Conservation (phyloP, 2,329 filamentous ascomycete species). For the Aspergillus viridinutans region DNA sequence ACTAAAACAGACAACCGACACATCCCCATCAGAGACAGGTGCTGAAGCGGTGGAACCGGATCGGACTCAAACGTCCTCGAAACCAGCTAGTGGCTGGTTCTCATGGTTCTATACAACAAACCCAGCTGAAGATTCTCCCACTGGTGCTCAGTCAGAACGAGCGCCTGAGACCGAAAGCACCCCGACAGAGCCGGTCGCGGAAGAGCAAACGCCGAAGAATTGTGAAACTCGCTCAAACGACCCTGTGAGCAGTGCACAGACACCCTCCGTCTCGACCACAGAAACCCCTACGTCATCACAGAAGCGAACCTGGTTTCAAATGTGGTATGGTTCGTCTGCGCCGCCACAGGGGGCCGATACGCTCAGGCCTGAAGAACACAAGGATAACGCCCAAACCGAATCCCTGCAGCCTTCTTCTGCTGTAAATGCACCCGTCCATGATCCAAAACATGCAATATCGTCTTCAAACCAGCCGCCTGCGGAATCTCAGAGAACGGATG, state of each 20-base stretch:
- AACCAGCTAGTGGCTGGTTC: constrained; percentile 31
- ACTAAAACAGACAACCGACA: constrained; percentile 9
- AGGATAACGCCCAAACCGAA: not conserved
- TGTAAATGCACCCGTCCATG: constrained; percentile 4
- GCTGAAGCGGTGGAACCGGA: constrained; percentile 4
- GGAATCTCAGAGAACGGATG: constrained; percentile 15
- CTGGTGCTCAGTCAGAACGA: constrained; percentile 11
- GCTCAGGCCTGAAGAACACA: not conserved
- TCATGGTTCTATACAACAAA: constrained; percentile 35
- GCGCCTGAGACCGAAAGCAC: not conserved
- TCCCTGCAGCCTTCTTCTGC: constrained; percentile 6
- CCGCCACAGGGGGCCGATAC: constrained; percentile 15
- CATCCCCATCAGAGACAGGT: constrained; percentile 10
- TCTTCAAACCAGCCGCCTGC: constrained; percentile 11
- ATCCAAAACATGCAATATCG: constrained; percentile 8
- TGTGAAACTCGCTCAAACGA: constrained; percentile 2
- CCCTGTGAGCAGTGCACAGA: constrained; percentile 7
- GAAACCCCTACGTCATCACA: constrained; percentile 20
- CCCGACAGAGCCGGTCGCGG: constrained; percentile 6
- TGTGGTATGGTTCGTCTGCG: constrained; percentile 36
- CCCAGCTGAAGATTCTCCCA: constrained; percentile 6
- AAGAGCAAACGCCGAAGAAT: constrained; percentile 12
- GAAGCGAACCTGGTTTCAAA: constrained; percentile 44
- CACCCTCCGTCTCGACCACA: constrained; percentile 7
- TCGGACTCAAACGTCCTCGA: constrained; percentile 9